phyloP scores from a whole-genome alignment of 805 yeast species.

The Pichia deserticola region DNA sequence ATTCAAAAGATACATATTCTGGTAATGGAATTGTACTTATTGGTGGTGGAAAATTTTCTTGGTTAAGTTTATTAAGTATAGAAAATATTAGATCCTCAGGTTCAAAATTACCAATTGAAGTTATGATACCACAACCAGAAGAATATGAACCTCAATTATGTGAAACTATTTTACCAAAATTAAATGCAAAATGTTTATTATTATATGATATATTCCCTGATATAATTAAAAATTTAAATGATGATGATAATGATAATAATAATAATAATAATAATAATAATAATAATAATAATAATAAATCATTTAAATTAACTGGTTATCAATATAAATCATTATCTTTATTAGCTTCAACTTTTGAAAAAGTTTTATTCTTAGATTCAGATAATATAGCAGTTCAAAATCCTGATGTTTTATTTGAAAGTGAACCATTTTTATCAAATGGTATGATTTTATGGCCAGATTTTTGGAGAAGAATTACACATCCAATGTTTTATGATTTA shows the following conservation, averaged over 20 bases:
- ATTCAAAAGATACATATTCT: conserved; percentile 29
- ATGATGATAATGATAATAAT: too few species aligned
- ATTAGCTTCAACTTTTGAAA: conserved; percentile 45
- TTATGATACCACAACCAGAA: conserved; percentile 32
- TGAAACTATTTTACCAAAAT: conserved; percentile 32
- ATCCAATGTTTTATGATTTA: conserved; percentile 40
- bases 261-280: too few species aligned
- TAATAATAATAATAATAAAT: too few species aligned
- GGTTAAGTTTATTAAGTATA: conserved; percentile 51
- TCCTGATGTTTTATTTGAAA: conserved; percentile 45
- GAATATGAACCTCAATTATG: conserved; percentile 35
- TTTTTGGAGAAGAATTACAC: conserved; percentile 51
- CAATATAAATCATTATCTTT: conserved; percentile 44
- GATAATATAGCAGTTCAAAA: conserved; percentile 43
- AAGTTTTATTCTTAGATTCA: conserved; percentile 43
- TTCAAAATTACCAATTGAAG: conserved; percentile 39
- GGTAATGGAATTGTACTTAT: conserved; percentile 63
- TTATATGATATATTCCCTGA: conserved; percentile 44
- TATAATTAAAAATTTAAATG: conserved; percentile 10
- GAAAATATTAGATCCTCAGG: conserved; percentile 40
- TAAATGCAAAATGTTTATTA: conserved; percentile 56
- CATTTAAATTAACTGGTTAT: conserved; percentile 34
- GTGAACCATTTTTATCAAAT: conserved; percentile 44
- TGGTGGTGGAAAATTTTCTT: conserved; percentile 69
- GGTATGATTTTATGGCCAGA: conserved; percentile 57